Evolutionary conservation across 768 basidiomycete genomes (phyloP).

Genomic region (Ramaria sp.): DNA sequence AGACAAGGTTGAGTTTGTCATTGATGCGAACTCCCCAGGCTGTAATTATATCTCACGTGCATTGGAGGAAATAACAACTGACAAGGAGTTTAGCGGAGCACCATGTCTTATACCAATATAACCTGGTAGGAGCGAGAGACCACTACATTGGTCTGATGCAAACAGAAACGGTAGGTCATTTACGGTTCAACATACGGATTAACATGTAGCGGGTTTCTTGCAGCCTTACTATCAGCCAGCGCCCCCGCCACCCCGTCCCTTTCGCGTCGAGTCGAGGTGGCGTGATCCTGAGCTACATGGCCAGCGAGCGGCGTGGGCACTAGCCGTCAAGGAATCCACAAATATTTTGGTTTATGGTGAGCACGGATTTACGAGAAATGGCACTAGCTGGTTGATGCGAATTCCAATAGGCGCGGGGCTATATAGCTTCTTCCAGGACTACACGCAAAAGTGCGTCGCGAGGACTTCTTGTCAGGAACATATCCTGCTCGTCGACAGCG

Average conservation of each 20-base stretch:
- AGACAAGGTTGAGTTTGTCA: not conserved
- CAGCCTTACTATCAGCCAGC: slow-evolving; percentile 63
- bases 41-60: not conserved
- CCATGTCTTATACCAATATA: slow-evolving; percentile 59
- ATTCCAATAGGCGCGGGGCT: slow-evolving; percentile 43
- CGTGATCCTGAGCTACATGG: slow-evolving; percentile 42
- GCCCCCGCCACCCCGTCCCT: slow-evolving; percentile 47
- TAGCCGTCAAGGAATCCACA: slow-evolving; percentile 38
- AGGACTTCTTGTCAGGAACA: slow-evolving; percentile 44
- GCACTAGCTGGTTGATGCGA: too few species aligned
- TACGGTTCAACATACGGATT: not conserved
- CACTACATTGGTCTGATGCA: slow-evolving; percentile 68
- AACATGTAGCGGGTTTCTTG: not conserved
- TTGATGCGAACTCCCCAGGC: not conserved
- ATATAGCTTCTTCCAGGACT: slow-evolving; percentile 67
- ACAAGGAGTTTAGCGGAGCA: slow-evolving; percentile 41
- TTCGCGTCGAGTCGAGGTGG: slow-evolving; percentile 30
- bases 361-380: slow-evolving; percentile 1
- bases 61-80: not conserved
- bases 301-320: slow-evolving; percentile 42
- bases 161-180: slow-evolving; percentile 50
- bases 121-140: slow-evolving; percentile 44
- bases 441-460: slow-evolving; percentile 35
- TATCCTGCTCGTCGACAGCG: slow-evolving; percentile 38
- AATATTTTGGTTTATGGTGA: slow-evolving; percentile 56